These are phyloP conservation scores for Metarhizium anisopliae DNA, from an alignment of 2,329 filamentous ascomycete genomes.

Conservation along the genomic window DNA sequence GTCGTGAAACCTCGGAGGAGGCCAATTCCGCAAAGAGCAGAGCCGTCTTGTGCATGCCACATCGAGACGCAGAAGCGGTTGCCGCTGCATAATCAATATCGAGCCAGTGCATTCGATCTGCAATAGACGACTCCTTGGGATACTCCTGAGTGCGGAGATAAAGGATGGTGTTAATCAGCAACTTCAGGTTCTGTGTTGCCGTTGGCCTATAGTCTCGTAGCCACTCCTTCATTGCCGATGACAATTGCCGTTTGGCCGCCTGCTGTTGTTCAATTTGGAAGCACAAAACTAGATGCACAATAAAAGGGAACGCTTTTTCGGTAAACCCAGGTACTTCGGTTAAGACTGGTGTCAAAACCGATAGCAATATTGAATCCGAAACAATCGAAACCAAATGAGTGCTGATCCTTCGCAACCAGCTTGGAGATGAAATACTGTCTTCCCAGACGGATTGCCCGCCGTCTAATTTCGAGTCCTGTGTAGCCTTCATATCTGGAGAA, in stretches of 20 bases:
- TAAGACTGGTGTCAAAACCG: conserved; percentile 58
- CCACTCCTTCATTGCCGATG: conserved; percentile 54
- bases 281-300: conserved; percentile 73
- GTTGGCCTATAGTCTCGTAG: conserved; percentile 34
- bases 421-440: conserved; percentile 30
- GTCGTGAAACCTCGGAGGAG: conserved; percentile 44
- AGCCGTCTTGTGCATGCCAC: conserved; percentile 80
- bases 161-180: conserved; percentile 70
- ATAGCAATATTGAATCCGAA: conserved; percentile 57
- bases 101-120: conserved; percentile 76
- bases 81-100: conserved; percentile 68
- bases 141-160: conserved; percentile 79
- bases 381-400: conserved; percentile 52
- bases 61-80: conserved; percentile 62
- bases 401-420: conserved; percentile 56
- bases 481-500: conserved; percentile 43
- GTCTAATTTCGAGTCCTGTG: not conserved
- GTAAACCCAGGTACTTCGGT: conserved; percentile 59
- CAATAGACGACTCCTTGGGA: conserved; percentile 67
- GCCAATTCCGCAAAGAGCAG: conserved; percentile 74
- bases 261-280: conserved; percentile 56
- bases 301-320: conserved; percentile 67
- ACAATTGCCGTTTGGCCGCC: conserved; percentile 52
- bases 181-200: conserved; percentile 54
- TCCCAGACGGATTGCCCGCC: conserved; percentile 20